Evolutionary conservation across 495 filamentous ascomycete genomes (phyloP).

Genomic region (Cercophora sp.): DNA sequence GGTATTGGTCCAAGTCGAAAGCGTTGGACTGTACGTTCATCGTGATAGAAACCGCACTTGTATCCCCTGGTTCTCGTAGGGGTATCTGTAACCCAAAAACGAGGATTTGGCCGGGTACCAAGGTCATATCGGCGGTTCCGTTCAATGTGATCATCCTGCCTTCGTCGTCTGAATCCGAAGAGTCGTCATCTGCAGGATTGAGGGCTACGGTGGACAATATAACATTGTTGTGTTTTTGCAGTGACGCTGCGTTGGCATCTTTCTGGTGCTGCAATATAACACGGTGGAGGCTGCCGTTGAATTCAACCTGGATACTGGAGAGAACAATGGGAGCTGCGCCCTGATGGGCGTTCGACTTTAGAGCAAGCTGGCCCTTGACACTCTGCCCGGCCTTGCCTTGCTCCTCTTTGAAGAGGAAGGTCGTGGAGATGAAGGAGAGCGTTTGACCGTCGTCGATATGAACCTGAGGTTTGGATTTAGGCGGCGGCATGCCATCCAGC

Average conservation of each 20-base stretch:
- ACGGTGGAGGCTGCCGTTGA: conserved; percentile 64
- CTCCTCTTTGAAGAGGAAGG: conserved; percentile 67
- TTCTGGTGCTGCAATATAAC: conserved; percentile 43
- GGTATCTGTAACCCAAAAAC: conserved; percentile 68
- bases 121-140: conserved; percentile 61
- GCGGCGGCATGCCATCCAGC: conserved; percentile 52
- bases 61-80: conserved; percentile 76
- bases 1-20: conserved; percentile 65
- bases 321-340: conserved; percentile 62
- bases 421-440: conserved; percentile 64
- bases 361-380: conserved; percentile 64
- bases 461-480: conserved; percentile 59
- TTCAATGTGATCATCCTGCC: conserved; percentile 29
- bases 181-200: conserved; percentile 1
- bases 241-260: neutral
- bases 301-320: conserved; percentile 59
- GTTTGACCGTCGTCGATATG: conserved; percentile 63
- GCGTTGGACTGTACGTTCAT: conserved; percentile 57
- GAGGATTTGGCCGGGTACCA: conserved; percentile 64
- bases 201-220: conserved; percentile 16
- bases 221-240: conserved; percentile 12
- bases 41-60: conserved; percentile 59
- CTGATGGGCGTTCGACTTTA: conserved; percentile 65
- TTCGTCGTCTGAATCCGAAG: conserved; percentile 28
- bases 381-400: conserved; percentile 83